Conservation (phyloP, 305 asterid genomes). For the Fraxinus platypoda region DNA sequence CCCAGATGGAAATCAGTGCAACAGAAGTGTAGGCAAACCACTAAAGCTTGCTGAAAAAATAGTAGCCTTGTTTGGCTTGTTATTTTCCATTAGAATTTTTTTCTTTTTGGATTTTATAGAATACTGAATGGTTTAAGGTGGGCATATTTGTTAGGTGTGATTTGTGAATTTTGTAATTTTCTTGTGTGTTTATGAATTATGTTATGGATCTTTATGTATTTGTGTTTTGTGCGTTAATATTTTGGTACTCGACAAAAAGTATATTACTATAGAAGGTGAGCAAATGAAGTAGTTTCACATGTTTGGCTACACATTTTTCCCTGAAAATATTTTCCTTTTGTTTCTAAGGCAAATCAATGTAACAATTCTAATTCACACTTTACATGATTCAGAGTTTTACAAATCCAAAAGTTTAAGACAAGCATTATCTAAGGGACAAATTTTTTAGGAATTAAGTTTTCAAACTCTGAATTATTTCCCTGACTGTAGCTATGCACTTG, state of each 20-base stretch:
- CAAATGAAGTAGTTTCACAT: neutral
- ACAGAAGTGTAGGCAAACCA: slow-evolving; percentile 33
- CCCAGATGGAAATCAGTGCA: slow-evolving; percentile 34
- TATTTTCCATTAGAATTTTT: slow-evolving; percentile 7
- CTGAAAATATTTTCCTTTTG: slow-evolving; percentile 6
- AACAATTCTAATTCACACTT: slow-evolving; percentile 10
- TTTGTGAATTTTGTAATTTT: slow-evolving; percentile 38
- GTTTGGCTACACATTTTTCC: neutral
- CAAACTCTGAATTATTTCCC: neutral
- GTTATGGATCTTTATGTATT: neutral
- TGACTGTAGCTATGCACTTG: neutral
- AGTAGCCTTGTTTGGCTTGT: slow-evolving; percentile 22
- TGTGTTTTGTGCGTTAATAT: neutral
- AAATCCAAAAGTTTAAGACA: slow-evolving; percentile 6
- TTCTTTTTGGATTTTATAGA: slow-evolving; percentile 23
- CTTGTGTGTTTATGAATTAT: neutral
- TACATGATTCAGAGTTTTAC: slow-evolving; percentile 30
- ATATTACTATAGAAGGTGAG: neutral
- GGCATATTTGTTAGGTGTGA: slow-evolving; percentile 22
- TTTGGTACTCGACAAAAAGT: neutral
- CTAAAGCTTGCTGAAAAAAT: neutral
- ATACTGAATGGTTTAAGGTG: slow-evolving; percentile 8
- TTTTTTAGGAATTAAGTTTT: neutral
- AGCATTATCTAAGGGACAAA: neutral
- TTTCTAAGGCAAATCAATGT: slow-evolving; percentile 9